Evolutionary conservation across 495 filamentous ascomycete genomes (phyloP).

Genomic region (Podospora australis): DNA sequence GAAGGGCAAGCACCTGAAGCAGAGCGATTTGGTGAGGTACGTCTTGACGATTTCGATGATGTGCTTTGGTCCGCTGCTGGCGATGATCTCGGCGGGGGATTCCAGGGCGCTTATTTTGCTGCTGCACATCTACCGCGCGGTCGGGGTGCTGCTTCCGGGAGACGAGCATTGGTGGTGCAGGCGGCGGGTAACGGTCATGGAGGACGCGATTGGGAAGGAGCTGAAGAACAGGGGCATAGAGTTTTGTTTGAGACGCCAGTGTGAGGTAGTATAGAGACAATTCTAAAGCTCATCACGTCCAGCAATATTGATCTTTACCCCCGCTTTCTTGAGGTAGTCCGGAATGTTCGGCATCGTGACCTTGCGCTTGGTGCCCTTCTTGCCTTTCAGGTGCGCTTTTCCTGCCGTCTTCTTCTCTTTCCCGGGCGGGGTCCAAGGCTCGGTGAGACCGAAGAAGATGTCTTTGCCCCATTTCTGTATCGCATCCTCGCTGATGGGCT

Average conservation of each 20-base stretch:
- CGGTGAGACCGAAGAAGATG: slow-evolving; percentile 27
- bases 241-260: slow-evolving; percentile 7
- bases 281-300: slow-evolving; percentile 29
- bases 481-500: slow-evolving; percentile 13
- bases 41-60: slow-evolving; percentile 24
- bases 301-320: slow-evolving; percentile 23
- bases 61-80: slow-evolving; percentile 20
- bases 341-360: slow-evolving; percentile 20
- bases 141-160: slow-evolving; percentile 10
- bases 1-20: not conserved
- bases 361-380: slow-evolving; percentile 20
- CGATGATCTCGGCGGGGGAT: slow-evolving; percentile 19
- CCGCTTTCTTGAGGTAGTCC: too few species aligned
- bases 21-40: slow-evolving; percentile 15
- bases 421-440: slow-evolving; percentile 29
- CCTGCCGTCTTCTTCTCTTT: not conserved
- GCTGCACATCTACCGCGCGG: slow-evolving; percentile 19
- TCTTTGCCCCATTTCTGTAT: slow-evolving; percentile 29
- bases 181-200: slow-evolving; percentile 12
- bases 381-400: slow-evolving; percentile 4
- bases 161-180: slow-evolving; percentile 22
- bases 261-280: not conserved
- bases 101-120: slow-evolving; percentile 20
- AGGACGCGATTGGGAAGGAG: slow-evolving; percentile 12
- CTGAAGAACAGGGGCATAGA: slow-evolving; percentile 13